Base-by-base conservation (phyloP, 208 protist genomes). In the Leptomonas pyrrhocoris region DNA sequence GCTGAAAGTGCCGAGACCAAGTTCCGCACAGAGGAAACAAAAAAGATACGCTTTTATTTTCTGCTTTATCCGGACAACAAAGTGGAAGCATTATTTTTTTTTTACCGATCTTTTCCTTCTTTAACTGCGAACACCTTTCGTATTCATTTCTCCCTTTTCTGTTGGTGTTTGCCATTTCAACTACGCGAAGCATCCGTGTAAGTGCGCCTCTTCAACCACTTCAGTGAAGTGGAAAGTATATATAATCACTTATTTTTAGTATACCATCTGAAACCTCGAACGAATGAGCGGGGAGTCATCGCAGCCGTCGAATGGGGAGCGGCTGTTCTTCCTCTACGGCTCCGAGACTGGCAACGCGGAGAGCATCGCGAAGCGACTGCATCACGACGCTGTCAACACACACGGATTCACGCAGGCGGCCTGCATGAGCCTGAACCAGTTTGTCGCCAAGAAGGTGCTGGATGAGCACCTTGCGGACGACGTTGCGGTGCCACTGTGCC, bases 261-360 rank as follows among this genome's bases (percentile, higher is more conserved):
- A 9, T 38, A 9, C 34, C 34, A 9, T 38, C 9, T 38, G 9
- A 9, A 38, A 9, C 34, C 34, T 50, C 25, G 3, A 0, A 34
- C 48, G 18, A 76, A 76, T 76, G 70, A 69, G 62, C 34, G 72
- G 38, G 3, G 49, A 61, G 42, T 31, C 57, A 0, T 63, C 48
- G 11, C 36, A 61, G n/a, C 36, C 40, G 0, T 48, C 54, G 1
- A 40, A 58, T 31, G 61, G 15, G 38, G 77, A 86, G 62, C 64
- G 40, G n/a, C 36, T 78, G 23, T 75, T 56, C 34, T 80, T 93
- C 57, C 56, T 84, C 34, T 93, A 84, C 58, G 88, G 83, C 30
- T 91, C 85, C 38, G 79, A 86, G 59, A 90, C 85, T 2, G 88
- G 88, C 55, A 92, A 89, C 56, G 65, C 64, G 38, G 86, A 93